Base-by-base conservation (phyloP, 192 early-diverging fungal species). In the Podila verticillata region DNA sequence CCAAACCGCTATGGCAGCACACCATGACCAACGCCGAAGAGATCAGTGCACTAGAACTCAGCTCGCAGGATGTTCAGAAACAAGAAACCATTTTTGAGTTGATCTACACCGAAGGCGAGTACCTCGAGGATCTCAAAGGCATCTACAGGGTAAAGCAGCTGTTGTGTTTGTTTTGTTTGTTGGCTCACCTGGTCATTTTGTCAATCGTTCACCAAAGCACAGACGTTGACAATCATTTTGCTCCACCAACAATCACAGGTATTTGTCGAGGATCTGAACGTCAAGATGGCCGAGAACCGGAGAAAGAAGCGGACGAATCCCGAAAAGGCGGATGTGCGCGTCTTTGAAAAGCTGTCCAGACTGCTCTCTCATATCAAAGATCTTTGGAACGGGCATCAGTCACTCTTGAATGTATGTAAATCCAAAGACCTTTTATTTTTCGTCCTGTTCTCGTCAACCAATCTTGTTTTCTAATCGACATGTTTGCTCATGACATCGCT, bases 51-150 rank as follows among this genome's bases (percentile, higher is more conserved):
- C 60, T 80, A 3, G 70, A 66, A 35, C 54, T 80, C 24, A 68
- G 26, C 44, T 28, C 32, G 3, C 60, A 80, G 26, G 70, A 80
- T 34, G 54, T 80, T 9, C 77, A 80, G 48, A 80, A 80, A 28
- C 77, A 80, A 28, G 77, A 80, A 54, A 80, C 70, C 26, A 80
- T 80, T 22, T 80, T 80, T 72, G 77, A 80, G 61, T 66, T 80
- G 5, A 80, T 80, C 9, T 80, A 80, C 57, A 80, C 77, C 7
- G 77, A 80, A 60, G 62, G 65, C 2, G 77, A 80, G 44, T 80
- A 80, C 48, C 57, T 80, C 10, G 70, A 80, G 12, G 77, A 80
- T 28, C 77, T 80, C 56, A 80, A 80, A 30, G 72, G 31, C 39
- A 80, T 80, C 15, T 70, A 80, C 58, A 67, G 71, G 66, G 77